Conservation (phyloP, 2,329 filamentous ascomycete genomes). For the Nothophaeocryptopus gaeumannii region DNA sequence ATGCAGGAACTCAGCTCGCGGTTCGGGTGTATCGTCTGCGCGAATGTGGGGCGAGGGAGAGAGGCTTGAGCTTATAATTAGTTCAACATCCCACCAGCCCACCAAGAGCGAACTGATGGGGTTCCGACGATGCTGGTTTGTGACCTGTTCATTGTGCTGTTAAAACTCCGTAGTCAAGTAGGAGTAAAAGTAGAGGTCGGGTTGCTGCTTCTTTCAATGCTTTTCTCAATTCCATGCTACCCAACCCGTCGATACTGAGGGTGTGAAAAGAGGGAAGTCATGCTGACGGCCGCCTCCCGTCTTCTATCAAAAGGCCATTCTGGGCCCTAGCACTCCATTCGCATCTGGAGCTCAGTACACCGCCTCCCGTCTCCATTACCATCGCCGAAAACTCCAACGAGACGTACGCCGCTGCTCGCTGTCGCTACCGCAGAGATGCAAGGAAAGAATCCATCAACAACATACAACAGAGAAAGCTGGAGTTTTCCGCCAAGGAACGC, state of each 20-base stretch:
- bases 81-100: no score
- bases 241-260: slow-evolving; percentile 18
- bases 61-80: no score
- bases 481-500: slow-evolving; percentile 8
- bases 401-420: slow-evolving; percentile 10
- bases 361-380: slow-evolving; percentile 10
- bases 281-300: slow-evolving; percentile 2
- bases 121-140: no score
- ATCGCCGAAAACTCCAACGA: slow-evolving; percentile 13
- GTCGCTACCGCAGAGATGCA: slow-evolving; percentile 12
- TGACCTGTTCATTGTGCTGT: no score
- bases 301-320: slow-evolving; percentile 14
- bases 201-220: slow-evolving; percentile 8
- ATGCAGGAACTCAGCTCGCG: slow-evolving; percentile 7
- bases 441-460: slow-evolving; percentile 16
- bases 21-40: no score
- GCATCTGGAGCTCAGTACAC: slow-evolving; percentile 10
- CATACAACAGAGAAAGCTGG: slow-evolving; percentile 25
- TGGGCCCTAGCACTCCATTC: slow-evolving; percentile 6
- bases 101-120: no score
- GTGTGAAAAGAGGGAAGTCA: slow-evolving; percentile 8
- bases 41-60: no score
- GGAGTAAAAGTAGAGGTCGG: neutral
- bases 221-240: slow-evolving; percentile 17
- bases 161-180: no score